Conservation (phyloP, 352 stramenopile genomes). For the Pythium scleroteichum region DNA sequence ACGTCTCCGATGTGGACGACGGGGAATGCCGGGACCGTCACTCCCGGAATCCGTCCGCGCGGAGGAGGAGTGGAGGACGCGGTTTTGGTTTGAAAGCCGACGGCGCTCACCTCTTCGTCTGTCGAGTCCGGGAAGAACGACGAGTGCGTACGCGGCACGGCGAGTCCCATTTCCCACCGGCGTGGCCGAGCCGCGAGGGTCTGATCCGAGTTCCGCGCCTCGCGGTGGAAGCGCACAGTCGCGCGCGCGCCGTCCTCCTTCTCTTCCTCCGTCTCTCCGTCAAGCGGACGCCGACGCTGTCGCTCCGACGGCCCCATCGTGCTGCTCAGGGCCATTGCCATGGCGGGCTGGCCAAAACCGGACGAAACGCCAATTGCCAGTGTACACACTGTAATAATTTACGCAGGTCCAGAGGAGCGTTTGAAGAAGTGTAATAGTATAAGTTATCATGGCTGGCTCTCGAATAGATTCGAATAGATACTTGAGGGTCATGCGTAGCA, state of each 20-base stretch:
- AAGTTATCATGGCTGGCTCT: not conserved
- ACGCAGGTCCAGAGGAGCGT: too few species aligned
- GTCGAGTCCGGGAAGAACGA: constrained; percentile 78
- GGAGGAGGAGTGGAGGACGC: too few species aligned
- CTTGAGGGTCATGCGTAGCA: too few species aligned
- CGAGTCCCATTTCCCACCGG: too few species aligned
- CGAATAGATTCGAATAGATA: too few species aligned
- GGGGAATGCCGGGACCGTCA: constrained; percentile 3
- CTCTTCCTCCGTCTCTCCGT: not conserved
- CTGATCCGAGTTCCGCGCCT: constrained; percentile 70
- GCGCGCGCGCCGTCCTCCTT: not conserved
- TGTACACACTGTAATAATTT: too few species aligned
- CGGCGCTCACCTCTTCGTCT: constrained; percentile 51
- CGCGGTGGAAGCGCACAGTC: constrained; percentile 46
- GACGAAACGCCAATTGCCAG: constrained; percentile 13
- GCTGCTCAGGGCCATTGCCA: constrained; percentile 27
- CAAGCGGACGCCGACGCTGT: not conserved
- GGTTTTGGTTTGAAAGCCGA: not conserved
- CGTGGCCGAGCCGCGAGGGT: too few species aligned
- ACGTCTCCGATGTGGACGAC: constrained; percentile 46
- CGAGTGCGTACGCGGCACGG: constrained; percentile 27
- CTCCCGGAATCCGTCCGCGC: too few species aligned
- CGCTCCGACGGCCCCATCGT: constrained; percentile 9
- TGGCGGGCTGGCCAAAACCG: constrained; percentile 1
- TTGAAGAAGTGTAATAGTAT: not conserved